Conservation (phyloP, 1,284 basidiomycete species). For the Tetrapyrgos nigripes region DNA sequence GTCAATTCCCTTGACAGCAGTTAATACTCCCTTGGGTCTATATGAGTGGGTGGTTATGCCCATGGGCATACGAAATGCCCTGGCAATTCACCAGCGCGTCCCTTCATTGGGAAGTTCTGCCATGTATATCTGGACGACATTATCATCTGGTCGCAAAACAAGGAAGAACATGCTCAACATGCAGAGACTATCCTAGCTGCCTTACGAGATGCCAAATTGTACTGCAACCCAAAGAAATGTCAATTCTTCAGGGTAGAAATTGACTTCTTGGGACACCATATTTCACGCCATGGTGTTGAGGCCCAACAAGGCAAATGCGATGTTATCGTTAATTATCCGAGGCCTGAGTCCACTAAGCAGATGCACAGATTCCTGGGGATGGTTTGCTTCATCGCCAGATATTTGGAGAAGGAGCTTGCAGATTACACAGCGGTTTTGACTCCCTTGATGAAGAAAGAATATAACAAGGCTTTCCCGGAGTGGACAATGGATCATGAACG, state of each 20-base stretch:
- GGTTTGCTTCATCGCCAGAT: constrained; percentile 33
- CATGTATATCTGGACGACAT: no score
- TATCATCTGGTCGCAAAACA: constrained; percentile 36
- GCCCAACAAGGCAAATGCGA: constrained; percentile 7
- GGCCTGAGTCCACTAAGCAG: constrained; percentile 24
- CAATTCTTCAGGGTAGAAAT: constrained; percentile 20
- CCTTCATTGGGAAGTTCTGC: constrained; percentile 18
- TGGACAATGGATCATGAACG: constrained; percentile 36
- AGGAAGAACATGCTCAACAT: constrained; percentile 30
- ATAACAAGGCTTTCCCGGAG: constrained; percentile 26
- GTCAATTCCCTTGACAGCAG: constrained; percentile 35
- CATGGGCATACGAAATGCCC: constrained; percentile 36
- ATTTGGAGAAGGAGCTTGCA: constrained; percentile 28
- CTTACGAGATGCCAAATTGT: constrained; percentile 20
- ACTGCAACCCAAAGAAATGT: constrained; percentile 27
- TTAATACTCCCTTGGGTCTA: no score
- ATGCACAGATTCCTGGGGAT: constrained; percentile 37
- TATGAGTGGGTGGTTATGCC: constrained; percentile 45
- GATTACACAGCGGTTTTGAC: constrained; percentile 29
- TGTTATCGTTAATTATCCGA: constrained; percentile 25
- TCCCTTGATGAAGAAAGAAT: constrained; percentile 31
- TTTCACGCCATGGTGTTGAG: constrained; percentile 24
- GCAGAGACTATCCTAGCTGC: constrained; percentile 24
- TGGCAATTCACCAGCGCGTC: constrained; percentile 34
- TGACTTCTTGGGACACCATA: constrained; percentile 32